A percentile compares a stretch with the other conserved stretches of the same genome.
These are phyloP conservation scores for Lactifluus pinguis DNA, from an alignment of 768 basidiomycete genomes.

Conservation along the genomic window DNA sequence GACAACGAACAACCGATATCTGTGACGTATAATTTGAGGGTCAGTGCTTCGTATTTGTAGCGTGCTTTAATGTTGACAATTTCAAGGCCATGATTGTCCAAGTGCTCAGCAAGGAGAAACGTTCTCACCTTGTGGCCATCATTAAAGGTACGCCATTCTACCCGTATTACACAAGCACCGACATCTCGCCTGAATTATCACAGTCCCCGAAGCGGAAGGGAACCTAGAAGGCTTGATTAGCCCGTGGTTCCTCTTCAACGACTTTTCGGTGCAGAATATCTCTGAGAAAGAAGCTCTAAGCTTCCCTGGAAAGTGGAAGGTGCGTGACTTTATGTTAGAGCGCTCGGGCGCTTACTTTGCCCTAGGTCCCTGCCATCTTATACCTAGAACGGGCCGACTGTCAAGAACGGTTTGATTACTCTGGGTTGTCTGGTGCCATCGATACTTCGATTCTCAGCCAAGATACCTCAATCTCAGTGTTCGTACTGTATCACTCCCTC, in stretches of 20 bases:
- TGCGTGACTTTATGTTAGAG: conserved; percentile 24
- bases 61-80: not conserved
- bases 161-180: not conserved
- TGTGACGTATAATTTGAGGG: conserved; percentile 64
- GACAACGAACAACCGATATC: conserved; percentile 47
- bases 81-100: conserved; percentile 73
- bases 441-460: conserved; percentile 70
- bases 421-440: conserved; percentile 50
- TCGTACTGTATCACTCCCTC: conserved; percentile 22
- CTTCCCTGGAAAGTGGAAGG: conserved; percentile 92
- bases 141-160: conserved; percentile 52
- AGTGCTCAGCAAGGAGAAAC: conserved; percentile 58
- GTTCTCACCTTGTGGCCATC: conserved; percentile 81
- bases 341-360: not conserved
- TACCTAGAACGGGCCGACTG: conserved; percentile 75
- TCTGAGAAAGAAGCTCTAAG: conserved; percentile 80
- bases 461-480: conserved; percentile 88
- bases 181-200: not conserved
- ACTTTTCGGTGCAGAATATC: conserved; percentile 83
- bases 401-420: conserved; percentile 49
- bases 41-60: conserved; percentile 29
- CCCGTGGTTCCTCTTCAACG: conserved; percentile 94
- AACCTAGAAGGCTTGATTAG: conserved; percentile 27
- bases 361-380: conserved; percentile 78
- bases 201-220: conserved; percentile 63